These are phyloP conservation scores for Carallia pectinifolia DNA, from an alignment of 345 rosid species.

Conservation along the genomic window DNA sequence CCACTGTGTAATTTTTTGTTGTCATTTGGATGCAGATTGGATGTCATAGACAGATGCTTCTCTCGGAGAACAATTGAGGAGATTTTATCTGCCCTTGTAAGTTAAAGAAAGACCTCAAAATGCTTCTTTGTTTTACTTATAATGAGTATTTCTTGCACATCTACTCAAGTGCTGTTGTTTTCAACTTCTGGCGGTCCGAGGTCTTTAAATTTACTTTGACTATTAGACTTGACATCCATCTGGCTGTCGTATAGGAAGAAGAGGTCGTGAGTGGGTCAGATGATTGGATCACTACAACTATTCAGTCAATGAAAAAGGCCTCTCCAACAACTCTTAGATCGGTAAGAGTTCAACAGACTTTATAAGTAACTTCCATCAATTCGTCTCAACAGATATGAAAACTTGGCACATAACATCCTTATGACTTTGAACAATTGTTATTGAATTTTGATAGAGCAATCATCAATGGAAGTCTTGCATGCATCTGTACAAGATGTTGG, in stretches of 20 bases:
- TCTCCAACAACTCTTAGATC: conserved; percentile 86
- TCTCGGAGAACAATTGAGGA: conserved; percentile 69
- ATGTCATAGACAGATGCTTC: conserved; percentile 74
- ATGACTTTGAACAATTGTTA: no score
- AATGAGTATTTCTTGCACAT: neutral
- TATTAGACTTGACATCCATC: conserved; percentile 12
- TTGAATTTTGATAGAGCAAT: no score
- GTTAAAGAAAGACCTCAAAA: conserved; percentile 15
- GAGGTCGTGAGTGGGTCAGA: conserved; percentile 41
- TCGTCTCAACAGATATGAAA: neutral
- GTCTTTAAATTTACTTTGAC: neutral
- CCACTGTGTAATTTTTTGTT: neutral
- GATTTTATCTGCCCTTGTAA: conserved; percentile 80
- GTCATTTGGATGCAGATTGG: conserved; percentile 51
- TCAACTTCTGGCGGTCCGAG: neutral
- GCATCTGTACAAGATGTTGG: no score
- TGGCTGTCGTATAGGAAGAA: conserved; percentile 47
- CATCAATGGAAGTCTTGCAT: no score
- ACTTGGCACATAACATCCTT: no score
- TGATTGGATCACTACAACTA: conserved; percentile 55
- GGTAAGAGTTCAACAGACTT: conserved; percentile 35
- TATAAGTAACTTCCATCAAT: neutral
- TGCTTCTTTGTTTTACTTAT: neutral
- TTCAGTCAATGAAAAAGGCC: conserved; percentile 58
- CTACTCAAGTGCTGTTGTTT: neutral